Evolutionary conservation across 352 stramenopile species (phyloP), one percentile per base, ranked within the genome.

Genomic region (Ophiocytium majus): DNA sequence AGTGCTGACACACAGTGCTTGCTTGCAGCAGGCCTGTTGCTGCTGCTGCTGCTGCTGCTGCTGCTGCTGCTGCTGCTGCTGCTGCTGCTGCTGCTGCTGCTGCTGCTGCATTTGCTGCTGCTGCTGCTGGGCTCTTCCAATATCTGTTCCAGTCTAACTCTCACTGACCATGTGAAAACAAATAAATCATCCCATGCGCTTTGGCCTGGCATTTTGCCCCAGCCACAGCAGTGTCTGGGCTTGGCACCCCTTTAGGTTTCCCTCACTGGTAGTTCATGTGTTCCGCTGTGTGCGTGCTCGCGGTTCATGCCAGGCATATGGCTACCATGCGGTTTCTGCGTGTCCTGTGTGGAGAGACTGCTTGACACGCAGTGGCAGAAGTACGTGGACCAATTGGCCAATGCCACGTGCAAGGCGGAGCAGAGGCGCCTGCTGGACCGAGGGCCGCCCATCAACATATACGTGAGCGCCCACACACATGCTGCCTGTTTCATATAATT

Each of bases 361-460:
- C 79, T 87, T 19, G 76, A 76, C 28, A 84, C 32, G n/a, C 85
- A 89, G 50, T 89, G 85, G 85, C 33, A 33, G 28, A 86, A 86
- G 31, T 89, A 87, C 79, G 85, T 86, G 57, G 81, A 89, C 0
- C 63, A 79, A 63, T 43, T 89, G 28, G 81, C 85, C 0, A 89
- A 89, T 50, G 63, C 85, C 37, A 83, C 75, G 9, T 89, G 85
- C 81, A 89, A 89, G 83, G 85, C 85, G 35, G 79, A 89, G 75
- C 85, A 89, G 50, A 85, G 80, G 50, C 80, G 85, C 9, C 81
- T 89, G 83, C 81, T 89, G 43, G 81, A 75, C 33, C 57, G 82
- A 9, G 85, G 85, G 17, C 85, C 85, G 81, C 85, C 85, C 28
- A 89, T 84, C 17, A 79, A 87, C 50, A 79, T 89, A 71, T 57